Evolutionary conservation across 164 flowering plant genomes (phyloP).

Genomic region (Protea cynaroides): DNA sequence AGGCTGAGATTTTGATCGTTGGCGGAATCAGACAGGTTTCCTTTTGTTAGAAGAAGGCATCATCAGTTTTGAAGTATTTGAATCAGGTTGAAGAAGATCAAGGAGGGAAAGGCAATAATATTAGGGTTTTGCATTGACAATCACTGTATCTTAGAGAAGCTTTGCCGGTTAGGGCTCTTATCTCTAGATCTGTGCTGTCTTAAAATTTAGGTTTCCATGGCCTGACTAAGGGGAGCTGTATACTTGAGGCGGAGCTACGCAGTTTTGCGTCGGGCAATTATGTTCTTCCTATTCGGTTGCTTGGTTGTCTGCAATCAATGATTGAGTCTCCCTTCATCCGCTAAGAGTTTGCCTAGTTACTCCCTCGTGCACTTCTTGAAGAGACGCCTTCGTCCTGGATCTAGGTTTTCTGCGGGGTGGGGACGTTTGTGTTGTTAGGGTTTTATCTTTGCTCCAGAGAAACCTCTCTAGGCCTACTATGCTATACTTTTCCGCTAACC

Average conservation of each 20-base stretch:
- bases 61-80: too few species aligned
- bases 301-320: background rate
- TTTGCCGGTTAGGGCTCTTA: too few species aligned
- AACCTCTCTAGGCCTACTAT: background rate
- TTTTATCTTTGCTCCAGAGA: slow-evolving; percentile 3
- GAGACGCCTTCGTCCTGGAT: slow-evolving; percentile 9
- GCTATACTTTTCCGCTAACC: background rate
- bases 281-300: background rate
- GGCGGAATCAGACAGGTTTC: too few species aligned
- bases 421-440: slow-evolving; percentile 2
- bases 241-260: background rate
- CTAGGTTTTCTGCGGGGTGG: slow-evolving; percentile 6
- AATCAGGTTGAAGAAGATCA: too few species aligned
- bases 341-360: background rate
- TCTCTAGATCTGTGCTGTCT: slow-evolving; percentile 7
- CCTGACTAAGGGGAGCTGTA: background rate
- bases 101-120: too few species aligned
- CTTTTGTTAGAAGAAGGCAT: too few species aligned
- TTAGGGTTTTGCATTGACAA: too few species aligned
- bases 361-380: background rate
- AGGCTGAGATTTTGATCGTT: too few species aligned
- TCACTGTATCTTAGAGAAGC: too few species aligned
- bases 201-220: background rate
- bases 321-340: background rate
- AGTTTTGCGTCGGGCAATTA: background rate